Evolutionary conservation across 495 filamentous ascomycete genomes (phyloP), one percentile per base, ranked within the genome.

Genomic region (Schizothecium vesticola): DNA sequence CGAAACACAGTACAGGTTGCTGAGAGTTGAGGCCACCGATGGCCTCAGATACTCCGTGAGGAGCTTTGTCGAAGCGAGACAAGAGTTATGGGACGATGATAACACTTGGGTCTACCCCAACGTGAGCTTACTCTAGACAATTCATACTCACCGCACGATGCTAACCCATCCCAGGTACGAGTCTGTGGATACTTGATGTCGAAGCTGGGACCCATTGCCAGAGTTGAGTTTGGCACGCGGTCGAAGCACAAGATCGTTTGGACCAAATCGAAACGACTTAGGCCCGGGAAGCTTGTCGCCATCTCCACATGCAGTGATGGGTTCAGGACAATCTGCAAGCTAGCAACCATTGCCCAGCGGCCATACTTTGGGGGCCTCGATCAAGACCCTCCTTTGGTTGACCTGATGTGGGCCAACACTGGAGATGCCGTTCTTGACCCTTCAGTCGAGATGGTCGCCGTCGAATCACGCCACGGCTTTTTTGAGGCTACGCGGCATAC

Each of bases 401-500:
- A 97, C 67, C 80, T 97, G 3, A 88, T 90, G 73, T 93, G 94
- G 76, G 84, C 86, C 3, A 75, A 82, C 6, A 72, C 85, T 0
- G 80, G 86, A 19, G 88, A 93, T 65, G 78, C 81, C 1, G 64
- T 83, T 22, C 81, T 96, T 63, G 92, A 97, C 74, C 87, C 91
- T 2, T 83, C 85, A 28, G 74, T 86, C 56, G 86, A 92, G 71
- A 89, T 89, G 79, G 70, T 94, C 29, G 95, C 97, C 92, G 82
- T 95, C 0, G 91, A 96, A 72, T 82, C 89, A 4, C 81, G 87
- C 8, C 76, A 75, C 6, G 88, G 90, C 3, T 96, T 91, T 72
- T 96, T 86, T 64, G 93, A 97, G 74, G 86, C 90, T 0, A 79
- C 84, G 36, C 85, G 90, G 29, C 88, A 96, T 76, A 88, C 86